phyloP scores from a whole-genome alignment of 2,329 filamentous ascomycete species.

The Aspergillus terreus region DNA sequence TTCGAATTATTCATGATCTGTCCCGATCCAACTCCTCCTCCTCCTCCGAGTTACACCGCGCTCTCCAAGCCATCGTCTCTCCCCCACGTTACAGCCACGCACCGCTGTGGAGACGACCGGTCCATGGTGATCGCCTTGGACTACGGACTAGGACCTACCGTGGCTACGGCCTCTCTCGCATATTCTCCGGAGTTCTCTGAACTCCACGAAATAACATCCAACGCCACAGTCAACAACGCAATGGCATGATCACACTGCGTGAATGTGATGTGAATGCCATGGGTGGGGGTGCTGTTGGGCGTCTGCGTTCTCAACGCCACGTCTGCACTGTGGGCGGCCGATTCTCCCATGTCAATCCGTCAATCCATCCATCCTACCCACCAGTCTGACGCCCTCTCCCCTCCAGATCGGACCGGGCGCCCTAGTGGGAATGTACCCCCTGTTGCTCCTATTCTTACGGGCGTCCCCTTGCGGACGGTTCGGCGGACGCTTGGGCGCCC shows the following conservation, averaged over 20 bases:
- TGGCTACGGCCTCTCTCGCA: too few relatives aligned
- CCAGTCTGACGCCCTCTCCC: neutral
- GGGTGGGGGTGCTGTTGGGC: conserved; percentile 1
- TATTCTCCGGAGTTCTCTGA: too few relatives aligned
- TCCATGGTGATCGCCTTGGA: too few relatives aligned
- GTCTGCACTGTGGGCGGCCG: conserved; percentile 1
- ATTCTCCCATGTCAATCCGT: neutral
- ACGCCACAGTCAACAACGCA: too few relatives aligned
- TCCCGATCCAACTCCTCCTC: too few relatives aligned
- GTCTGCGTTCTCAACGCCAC: conserved; percentile 1
- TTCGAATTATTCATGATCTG: too few relatives aligned
- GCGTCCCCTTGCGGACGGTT: neutral
- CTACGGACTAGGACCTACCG: too few relatives aligned
- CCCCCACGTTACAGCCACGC: too few relatives aligned
- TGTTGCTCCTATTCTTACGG: neutral
- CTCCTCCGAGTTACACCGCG: too few relatives aligned
- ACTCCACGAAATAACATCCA: too few relatives aligned
- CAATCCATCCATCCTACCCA: neutral
- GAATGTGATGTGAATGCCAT: neutral
- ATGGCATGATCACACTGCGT: neutral
- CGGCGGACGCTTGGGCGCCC: neutral
- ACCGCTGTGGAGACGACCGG: too few relatives aligned
- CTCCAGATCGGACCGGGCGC: neutral
- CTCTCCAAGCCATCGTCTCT: too few relatives aligned
- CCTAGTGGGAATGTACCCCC: conserved; percentile 20